A percentile compares a stretch with the other conserved stretches of the same genome.
phyloP scores from a whole-genome alignment of 2,329 filamentous ascomycete genomes.

The Cladosporium phlei region DNA sequence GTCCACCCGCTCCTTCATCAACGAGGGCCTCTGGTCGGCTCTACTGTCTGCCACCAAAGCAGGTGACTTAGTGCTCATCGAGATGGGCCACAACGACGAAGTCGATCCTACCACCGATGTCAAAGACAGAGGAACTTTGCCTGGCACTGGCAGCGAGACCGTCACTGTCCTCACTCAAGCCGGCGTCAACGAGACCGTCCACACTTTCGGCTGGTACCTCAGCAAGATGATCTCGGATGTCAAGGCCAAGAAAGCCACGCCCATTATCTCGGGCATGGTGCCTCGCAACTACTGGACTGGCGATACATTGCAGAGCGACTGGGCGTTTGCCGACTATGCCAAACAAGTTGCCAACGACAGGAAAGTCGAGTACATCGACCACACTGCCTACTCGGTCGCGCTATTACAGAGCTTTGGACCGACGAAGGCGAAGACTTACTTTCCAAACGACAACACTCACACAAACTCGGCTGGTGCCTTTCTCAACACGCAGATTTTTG shows the following conservation, averaged over 20 bases:
- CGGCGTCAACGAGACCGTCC: slow-evolving; percentile 15
- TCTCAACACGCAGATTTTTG: slow-evolving; percentile 16
- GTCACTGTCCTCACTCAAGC: slow-evolving; percentile 19
- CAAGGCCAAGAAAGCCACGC: slow-evolving; percentile 17
- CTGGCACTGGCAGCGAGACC: slow-evolving; percentile 23
- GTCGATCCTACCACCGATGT: slow-evolving; percentile 21
- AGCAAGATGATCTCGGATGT: slow-evolving; percentile 28
- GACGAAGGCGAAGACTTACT: slow-evolving; percentile 22
- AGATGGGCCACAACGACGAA: slow-evolving; percentile 28
- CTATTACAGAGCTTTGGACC: slow-evolving; percentile 22
- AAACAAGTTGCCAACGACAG: slow-evolving; percentile 16
- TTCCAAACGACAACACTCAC: slow-evolving; percentile 29
- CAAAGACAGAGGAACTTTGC: slow-evolving; percentile 21
- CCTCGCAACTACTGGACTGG: slow-evolving; percentile 8
- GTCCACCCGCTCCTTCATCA: slow-evolving; percentile 21
- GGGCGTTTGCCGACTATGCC: slow-evolving; percentile 23
- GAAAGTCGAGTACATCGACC: slow-evolving; percentile 24
- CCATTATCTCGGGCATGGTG: slow-evolving; percentile 26
- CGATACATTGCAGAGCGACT: neutral
- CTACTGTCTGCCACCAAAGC: slow-evolving; percentile 15
- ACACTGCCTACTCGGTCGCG: slow-evolving; percentile 25
- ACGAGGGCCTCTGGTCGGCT: slow-evolving; percentile 19
- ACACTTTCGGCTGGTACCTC: slow-evolving; percentile 28
- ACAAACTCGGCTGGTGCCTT: slow-evolving; percentile 23
- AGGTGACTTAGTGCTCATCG: slow-evolving; percentile 24